phyloP scores from a whole-genome alignment of 371 early-diverging fungal genomes.

The Coemansia sp. region DNA sequence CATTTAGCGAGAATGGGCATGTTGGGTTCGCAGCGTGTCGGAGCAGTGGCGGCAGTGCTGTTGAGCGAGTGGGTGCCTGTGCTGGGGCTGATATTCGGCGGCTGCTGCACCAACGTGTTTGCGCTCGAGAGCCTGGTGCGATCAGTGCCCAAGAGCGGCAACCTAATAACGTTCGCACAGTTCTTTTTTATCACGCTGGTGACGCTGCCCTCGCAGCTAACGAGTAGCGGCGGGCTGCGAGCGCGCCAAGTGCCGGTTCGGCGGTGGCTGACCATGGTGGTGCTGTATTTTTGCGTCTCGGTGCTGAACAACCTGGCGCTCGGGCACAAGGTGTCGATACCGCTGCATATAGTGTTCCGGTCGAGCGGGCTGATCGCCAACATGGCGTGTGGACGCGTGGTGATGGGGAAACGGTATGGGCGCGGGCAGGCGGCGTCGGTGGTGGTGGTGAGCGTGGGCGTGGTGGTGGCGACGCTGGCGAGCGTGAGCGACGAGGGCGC shows the following conservation, averaged over 20 bases:
- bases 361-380: conserved; percentile 80
- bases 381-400: conserved; percentile 77
- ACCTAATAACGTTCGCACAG: conserved; percentile 83
- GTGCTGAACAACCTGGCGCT: conserved; percentile 81
- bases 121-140: conserved; percentile 68
- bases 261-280: conserved; percentile 75
- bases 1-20: too few species aligned
- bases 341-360: conserved; percentile 88
- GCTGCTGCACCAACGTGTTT: conserved; percentile 89
- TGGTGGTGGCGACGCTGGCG: conserved; percentile 65
- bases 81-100: conserved; percentile 76
- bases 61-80: conserved; percentile 59
- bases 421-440: conserved; percentile 63
- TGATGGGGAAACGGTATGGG: conserved; percentile 68
- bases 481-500: conserved; percentile 6
- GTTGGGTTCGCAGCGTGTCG: too few species aligned
- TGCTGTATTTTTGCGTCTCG: conserved; percentile 75
- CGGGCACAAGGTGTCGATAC: conserved; percentile 78
- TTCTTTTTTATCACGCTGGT: conserved; percentile 76
- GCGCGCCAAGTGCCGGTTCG: conserved; percentile 67
- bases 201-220: conserved; percentile 63
- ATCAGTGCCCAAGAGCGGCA: conserved; percentile 75
- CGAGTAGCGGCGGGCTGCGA: conserved; percentile 53
- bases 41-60: conserved; percentile 27
- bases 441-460: conserved; percentile 76